phyloP scores from a whole-genome alignment of 2,329 filamentous ascomycete species.

The Penicillium olsonii region DNA sequence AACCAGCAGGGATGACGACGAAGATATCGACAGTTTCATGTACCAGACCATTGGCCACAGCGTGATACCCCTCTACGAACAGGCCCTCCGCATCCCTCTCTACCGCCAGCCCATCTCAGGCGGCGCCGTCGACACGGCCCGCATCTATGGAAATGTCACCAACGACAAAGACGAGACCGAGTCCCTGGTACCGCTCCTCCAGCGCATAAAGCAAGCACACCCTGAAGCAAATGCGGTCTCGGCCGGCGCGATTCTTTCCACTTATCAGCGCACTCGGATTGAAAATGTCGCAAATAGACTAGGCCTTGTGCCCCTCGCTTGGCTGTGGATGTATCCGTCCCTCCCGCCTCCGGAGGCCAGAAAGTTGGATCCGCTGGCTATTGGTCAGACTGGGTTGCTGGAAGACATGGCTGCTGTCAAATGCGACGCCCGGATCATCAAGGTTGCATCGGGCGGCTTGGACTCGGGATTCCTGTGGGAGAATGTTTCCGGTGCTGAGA shows the following conservation, averaged over 20 bases:
- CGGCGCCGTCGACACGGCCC: conserved; percentile 66
- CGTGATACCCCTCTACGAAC: conserved; percentile 79
- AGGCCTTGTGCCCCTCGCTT: conserved; percentile 80
- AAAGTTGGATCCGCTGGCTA: conserved; percentile 12
- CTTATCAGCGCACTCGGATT: conserved; percentile 93
- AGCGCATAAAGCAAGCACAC: conserved; percentile 64
- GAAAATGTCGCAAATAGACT: conserved; percentile 86
- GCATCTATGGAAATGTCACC: conserved; percentile 63
- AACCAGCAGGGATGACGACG: conserved; percentile 29
- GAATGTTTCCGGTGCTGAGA: conserved; percentile 63
- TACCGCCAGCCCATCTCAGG: conserved; percentile 79
- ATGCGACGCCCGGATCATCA: conserved; percentile 88
- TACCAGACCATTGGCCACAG: conserved; percentile 96
- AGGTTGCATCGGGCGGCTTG: conserved; percentile 87
- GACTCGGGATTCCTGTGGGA: conserved; percentile 79
- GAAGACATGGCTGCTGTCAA: conserved; percentile 77
- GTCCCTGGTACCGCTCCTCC: conserved; percentile 75
- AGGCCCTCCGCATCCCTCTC: conserved; percentile 76
- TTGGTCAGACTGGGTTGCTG: conserved; percentile 56
- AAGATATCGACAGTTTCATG: conserved; percentile 96
- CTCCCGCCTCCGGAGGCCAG: conserved; percentile 57
- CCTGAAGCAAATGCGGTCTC: conserved; percentile 83
- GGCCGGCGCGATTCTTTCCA: conserved; percentile 89
- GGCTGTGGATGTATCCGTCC: conserved; percentile 86
- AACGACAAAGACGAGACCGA: conserved; percentile 77